Base-by-base conservation (phyloP, 371 early-diverging fungal genomes). In the Dinochytrium kinnereticum region DNA sequence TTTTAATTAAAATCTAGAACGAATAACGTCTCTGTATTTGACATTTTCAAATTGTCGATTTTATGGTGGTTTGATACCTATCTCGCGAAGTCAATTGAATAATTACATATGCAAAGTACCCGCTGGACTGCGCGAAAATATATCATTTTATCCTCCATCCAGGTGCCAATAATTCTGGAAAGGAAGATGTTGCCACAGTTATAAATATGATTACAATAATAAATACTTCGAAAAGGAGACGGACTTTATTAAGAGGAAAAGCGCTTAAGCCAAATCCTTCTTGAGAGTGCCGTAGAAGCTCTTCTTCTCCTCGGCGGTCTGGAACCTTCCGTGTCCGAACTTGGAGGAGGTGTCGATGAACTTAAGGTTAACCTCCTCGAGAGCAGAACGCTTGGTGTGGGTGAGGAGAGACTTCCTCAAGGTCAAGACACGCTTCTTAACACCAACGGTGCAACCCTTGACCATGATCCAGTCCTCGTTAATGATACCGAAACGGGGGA, bases 311-410 rank as follows among this genome's bases (percentile, higher is more conserved):
- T 90, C 95, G 77, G 92, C 86, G 82, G 99, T 99, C 91, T 99
- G 99, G 99, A 99, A 99, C 84, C 99, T 96, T 90, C 99, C 99
- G 88, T 97, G 97, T 81, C 99, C 99, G 87, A 97, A 98, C 94
- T 99, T 99, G 91, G 99, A 98, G 68, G 97, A 93, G 68, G 99
- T 99, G 88, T 99, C 99, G 91, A 99, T 96, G 91, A 99, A 99
- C 85, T 91, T 91, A 87, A 99, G 92, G 76, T 84, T 81, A 81
- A 99, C 92, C 88, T 97, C 93, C 90, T 99, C 99, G 76, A 96
- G 88, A 77, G 98, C 95, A 72, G 93, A 91, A 76, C 98, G 94
- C 88, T 91, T 92, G 90, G 95, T 94, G 91, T 95, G 95, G 86
- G 89, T 91, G 74, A 94, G 87, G 76, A 98, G 91, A 64, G 97